Evolutionary conservation across 805 yeast genomes (phyloP).

Genomic region (Candida michaelii): DNA sequence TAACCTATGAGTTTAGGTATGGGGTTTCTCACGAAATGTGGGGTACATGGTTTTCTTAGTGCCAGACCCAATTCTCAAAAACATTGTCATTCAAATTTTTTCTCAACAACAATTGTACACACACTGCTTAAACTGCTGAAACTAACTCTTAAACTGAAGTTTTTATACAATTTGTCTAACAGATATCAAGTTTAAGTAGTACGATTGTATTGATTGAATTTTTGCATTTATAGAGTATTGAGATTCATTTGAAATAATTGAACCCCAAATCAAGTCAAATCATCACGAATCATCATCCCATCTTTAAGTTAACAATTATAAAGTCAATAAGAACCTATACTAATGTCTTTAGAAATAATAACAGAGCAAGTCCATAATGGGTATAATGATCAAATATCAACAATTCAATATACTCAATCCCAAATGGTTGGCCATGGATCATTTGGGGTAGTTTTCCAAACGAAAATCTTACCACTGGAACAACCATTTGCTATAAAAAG

Average conservation of each 20-base stretch:
- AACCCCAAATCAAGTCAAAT: neutral
- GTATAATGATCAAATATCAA: constrained; percentile 58
- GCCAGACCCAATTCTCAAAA: constrained; percentile 3
- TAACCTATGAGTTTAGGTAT: too few species aligned
- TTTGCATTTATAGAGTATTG: constrained; percentile 6
- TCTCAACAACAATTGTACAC: constrained; percentile 6
- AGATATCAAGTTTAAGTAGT: neutral
- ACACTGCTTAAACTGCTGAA: neutral
- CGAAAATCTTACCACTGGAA: constrained; percentile 69
- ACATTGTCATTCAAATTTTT: constrained; percentile 6
- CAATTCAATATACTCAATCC: constrained; percentile 74
- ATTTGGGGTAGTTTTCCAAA: constrained; percentile 97
- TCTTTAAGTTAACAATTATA: too few species aligned
- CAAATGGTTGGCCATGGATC: constrained; percentile 98
- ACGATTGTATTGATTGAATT: constrained; percentile 1
- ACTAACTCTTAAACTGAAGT: too few species aligned
- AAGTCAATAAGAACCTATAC: neutral
- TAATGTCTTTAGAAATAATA: constrained; percentile 36
- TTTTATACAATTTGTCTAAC: too few species aligned
- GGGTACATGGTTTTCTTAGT: constrained; percentile 3
- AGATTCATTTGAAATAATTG: too few species aligned
- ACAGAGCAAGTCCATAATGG: constrained; percentile 73
- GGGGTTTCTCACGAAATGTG: constrained; percentile 1
- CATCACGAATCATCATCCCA: too few species aligned
- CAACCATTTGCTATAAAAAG: constrained; percentile 90